Evolutionary conservation across 2,329 filamentous ascomycete species (phyloP).

Genomic region (Geosmithia flava): DNA sequence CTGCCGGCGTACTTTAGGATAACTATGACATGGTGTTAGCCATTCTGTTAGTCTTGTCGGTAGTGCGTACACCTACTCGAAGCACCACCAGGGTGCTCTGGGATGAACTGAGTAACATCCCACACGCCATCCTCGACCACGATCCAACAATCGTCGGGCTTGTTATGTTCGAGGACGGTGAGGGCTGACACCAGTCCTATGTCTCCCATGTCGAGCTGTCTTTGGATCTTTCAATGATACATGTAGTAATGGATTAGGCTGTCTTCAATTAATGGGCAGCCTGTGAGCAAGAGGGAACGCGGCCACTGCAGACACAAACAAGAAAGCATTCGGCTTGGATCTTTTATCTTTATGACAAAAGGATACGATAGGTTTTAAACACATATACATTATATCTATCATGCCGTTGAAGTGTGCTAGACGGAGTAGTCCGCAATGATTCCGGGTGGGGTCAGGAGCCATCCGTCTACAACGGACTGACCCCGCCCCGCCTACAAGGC

Average conservation of each 20-base stretch:
- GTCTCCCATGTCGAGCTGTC: not conserved
- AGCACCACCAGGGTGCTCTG: conserved; percentile 20
- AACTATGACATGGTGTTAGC: conserved; percentile 4
- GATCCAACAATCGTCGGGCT: conserved; percentile 45
- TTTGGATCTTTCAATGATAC: too few relatives aligned
- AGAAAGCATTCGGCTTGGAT: too few relatives aligned
- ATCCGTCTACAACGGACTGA: not conserved
- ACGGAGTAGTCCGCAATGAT: not conserved
- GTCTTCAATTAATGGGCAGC: not conserved
- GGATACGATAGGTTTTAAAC: not conserved
- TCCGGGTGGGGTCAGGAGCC: not conserved
- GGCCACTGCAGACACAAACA: too few relatives aligned
- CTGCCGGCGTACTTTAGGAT: conserved; percentile 11
- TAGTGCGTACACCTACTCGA: not conserved
- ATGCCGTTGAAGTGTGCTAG: not conserved
- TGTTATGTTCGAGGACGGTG: not conserved
- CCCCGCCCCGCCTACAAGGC: not conserved
- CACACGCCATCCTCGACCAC: conserved; percentile 53
- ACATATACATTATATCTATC: too few relatives aligned
- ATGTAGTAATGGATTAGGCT: not conserved
- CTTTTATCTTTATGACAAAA: not conserved
- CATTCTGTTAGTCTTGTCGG: not conserved
- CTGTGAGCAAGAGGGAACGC: too few relatives aligned
- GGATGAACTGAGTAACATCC: conserved; percentile 52
- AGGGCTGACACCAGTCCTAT: not conserved